Evolutionary conservation across 208 protist genomes (phyloP), one percentile per base, ranked within the genome.

Genomic region (Novymonas esmeraldas): DNA sequence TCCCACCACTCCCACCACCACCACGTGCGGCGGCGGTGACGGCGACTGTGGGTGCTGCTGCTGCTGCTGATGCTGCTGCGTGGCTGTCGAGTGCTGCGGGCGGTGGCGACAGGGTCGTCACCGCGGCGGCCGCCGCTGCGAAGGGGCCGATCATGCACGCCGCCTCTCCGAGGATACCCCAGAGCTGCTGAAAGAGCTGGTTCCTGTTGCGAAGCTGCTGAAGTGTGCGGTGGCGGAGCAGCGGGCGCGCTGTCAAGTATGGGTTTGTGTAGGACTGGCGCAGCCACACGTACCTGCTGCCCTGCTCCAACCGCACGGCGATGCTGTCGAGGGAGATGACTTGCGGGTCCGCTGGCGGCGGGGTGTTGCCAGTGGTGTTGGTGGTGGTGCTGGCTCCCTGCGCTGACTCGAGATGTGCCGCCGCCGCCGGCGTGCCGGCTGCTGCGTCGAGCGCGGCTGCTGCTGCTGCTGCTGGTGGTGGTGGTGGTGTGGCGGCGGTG

Each of bases 211-310:
- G 63, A 22, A 57, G 51, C 24, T 48, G 36, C 3, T 51, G 63
- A 24, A 59, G 6, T 5, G 13, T 3, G 13, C 28, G 38, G 16
- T 49, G 16, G 0, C 39, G 56, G 20, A 73, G 58, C 29, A 78
- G 60, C 56, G 55, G 62, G 6, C 22, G n/a, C 10, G 70, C 38
- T 16, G 20, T 36, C 7, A 76, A 42, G 48, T 70, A 34, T 18
- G 62, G 70, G 55, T 65, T 69, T 14, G 48, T 28, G 48, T 61
- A 74, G n/a, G 68, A 66, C 28, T 41, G 45, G n/a, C 62, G 54
- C 28, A 74, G 60, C 68, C 68, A 74, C 11, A 74, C 39, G 44
- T 74, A 64, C 2, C 48, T 39, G 68, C 68, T 74, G 49, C 68
- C 68, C 41, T 74, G 59, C n/a, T 57, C 41, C 20, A 65, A 5